Base-by-base conservation (phyloP, 1,284 basidiomycete species). In the Ceratobasidium sp. region DNA sequence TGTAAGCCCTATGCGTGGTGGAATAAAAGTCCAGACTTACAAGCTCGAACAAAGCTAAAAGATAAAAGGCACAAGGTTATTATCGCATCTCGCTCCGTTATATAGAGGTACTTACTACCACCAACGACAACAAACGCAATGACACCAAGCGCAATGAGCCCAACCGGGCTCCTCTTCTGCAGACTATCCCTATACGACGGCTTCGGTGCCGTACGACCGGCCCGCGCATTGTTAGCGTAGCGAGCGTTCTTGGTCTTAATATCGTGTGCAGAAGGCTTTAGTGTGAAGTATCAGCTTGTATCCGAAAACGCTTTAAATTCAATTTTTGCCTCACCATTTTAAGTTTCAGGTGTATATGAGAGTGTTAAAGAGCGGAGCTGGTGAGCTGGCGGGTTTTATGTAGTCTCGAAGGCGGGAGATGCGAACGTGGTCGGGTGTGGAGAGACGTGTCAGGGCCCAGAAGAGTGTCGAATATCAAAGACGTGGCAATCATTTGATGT, bases 211-310 rank as follows among this genome's bases (percentile, higher is more conserved):
- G 93, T 93, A 87, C 93, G 94, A 81, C 93, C 93, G 62, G 89
- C 84, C 80, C 89, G 89, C 79, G 89, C 90, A 80, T 91, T 90
- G 79, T 88, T 90, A 56, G 91, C 92, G 84, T 94, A 95, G 84
- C 93, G 92, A 76, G 88, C 88, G 84, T 94, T 95, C 84, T 90
- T 90, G 83, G 91, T 90, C 81, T 92, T 91, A 86, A 94, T 88
- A 83, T 95, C 93, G 84, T 93, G 94, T 86, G 92, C 89, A 76
- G 92, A 86, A 65, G 87, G 85, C 86, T 87, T n/a, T n/a, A n/a
- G 46, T 17, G 40, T 61, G 40, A n/a, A 67, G 5, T 46, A 7
- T 67, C 44, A 67, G 65, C 64, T 46, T 26, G 4, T 38, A 13
- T 46, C 7, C n/a, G n/a, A n/a, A 2, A 33, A 56, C n/a, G 10